Base-by-base conservation (phyloP, 257 asterid genomes). In the Phtheirospermum japonicum region DNA sequence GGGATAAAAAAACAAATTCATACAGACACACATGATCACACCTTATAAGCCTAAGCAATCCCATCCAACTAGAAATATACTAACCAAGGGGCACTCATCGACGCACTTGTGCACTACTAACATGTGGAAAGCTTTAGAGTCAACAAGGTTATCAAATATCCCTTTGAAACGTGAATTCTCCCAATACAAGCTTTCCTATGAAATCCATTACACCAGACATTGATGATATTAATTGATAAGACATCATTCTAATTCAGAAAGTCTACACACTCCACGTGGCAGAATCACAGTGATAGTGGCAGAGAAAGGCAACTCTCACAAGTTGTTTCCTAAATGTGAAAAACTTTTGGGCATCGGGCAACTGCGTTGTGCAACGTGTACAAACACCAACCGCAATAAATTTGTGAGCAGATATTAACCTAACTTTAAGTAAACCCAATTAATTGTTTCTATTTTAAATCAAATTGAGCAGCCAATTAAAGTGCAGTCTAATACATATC, bases 171-270 rank as follows among this genome's bases (percentile, higher is more conserved):
- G 42, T 51, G 14, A 39, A 63, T 32, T 36, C 68, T 26, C 28
- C n/a, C 26, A 26, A 56, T 57, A 42, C n/a, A 39, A 16, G 1
- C 12, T 23, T 39, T 50, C 59, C 60, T 50, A 58, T 36, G 18
- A n/a, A 50, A 68, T 16, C 14, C 26, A 28, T 46, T 36, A 65
- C 57, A 49, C 17, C n/a, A 28, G 19, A 17, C 66, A 18, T 70
- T 13, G 52, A 14, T 14, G 4, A 32, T 37, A 8, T 48, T 33
- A 26, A 34, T 49, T 11, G 19, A 10, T 8, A n/a, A 40, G 20
- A 63, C 39, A 53, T 23, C 28, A 23, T 23, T 23, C 28, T 45
- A 32, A 26, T 40, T 54, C 10, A 58, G 49, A 50, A 45, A 19
- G 57, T 20, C 66, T 43, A 31, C 20, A 40, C 23, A 56, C 31